Conservation (phyloP, 768 basidiomycete genomes). For the Pleurotus tuber-regium region DNA sequence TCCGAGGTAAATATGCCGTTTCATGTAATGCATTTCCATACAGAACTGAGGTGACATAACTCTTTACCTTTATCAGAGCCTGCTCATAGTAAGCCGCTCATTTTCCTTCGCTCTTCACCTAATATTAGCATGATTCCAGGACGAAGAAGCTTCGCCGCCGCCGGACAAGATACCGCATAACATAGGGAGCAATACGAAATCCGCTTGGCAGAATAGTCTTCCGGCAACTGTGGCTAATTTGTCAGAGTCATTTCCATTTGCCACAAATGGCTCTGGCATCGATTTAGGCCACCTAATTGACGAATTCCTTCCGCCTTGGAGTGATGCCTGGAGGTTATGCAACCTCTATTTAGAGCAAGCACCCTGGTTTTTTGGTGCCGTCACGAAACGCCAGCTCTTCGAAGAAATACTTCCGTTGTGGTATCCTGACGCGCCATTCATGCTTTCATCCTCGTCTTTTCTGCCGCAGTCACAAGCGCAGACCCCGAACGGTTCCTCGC, state of each 20-base stretch:
- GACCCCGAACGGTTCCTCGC: not conserved
- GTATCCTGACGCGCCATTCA: conserved; percentile 50
- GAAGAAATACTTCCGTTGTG: conserved; percentile 65
- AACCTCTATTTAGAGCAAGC: conserved; percentile 77
- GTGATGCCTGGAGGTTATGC: conserved; percentile 54
- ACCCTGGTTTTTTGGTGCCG: conserved; percentile 77
- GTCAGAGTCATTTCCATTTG: conserved; percentile 45
- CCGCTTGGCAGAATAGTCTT: conserved; percentile 9
- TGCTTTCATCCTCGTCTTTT: not conserved
- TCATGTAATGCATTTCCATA: not conserved
- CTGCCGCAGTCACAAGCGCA: not conserved
- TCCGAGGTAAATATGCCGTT: conserved; percentile 50
- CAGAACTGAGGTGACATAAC: too few species aligned
- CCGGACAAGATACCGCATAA: not conserved
- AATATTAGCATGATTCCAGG: conserved; percentile 21
- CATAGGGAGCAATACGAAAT: not conserved
- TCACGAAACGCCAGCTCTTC: conserved; percentile 59
- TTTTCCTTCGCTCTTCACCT: not conserved
- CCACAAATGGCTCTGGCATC: conserved; percentile 31
- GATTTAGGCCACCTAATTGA: conserved; percentile 45
- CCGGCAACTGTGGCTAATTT: conserved; percentile 18
- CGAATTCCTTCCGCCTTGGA: conserved; percentile 55
- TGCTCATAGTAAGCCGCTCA: conserved; percentile 47
- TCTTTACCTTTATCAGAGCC: conserved; percentile 43
- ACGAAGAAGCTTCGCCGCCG: conserved; percentile 26